Conservation (phyloP, 148 eudicot genomes). For the Chenopodium formosanum region DNA sequence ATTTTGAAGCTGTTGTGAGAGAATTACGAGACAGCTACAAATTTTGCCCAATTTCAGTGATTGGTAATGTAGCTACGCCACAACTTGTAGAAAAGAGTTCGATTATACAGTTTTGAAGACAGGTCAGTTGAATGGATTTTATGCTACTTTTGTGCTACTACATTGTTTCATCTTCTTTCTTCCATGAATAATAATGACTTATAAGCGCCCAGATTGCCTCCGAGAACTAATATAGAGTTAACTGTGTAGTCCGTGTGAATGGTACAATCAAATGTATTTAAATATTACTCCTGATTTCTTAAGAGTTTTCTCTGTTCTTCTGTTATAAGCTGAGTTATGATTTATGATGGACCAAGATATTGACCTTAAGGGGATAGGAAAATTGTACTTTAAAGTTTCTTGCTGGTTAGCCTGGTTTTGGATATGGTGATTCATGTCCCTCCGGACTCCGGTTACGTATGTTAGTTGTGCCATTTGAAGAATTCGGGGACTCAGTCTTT, state of each 20-base stretch:
- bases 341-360: neutral
- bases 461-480: no score
- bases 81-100: neutral
- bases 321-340: neutral
- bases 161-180: neutral
- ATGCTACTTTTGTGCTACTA: neutral
- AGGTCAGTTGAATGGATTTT: slow-evolving; percentile 17
- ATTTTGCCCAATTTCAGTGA: neutral
- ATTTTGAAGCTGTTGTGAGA: slow-evolving; percentile 15
- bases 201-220: neutral
- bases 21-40: neutral
- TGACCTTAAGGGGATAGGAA: neutral
- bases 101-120: slow-evolving; percentile 14
- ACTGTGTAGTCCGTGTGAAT: neutral
- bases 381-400: no score
- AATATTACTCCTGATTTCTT: neutral
- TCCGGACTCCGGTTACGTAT: no score
- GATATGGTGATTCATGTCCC: no score
- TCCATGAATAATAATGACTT: neutral
- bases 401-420: no score
- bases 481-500: no score
- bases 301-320: neutral
- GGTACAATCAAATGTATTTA: neutral
- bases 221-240: neutral
- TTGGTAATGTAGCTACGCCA: neutral